Evolutionary conservation across 352 stramenopile genomes (phyloP), one percentile per base, ranked within the genome.

Genomic region (Thalassiosira livingstoniorum): DNA sequence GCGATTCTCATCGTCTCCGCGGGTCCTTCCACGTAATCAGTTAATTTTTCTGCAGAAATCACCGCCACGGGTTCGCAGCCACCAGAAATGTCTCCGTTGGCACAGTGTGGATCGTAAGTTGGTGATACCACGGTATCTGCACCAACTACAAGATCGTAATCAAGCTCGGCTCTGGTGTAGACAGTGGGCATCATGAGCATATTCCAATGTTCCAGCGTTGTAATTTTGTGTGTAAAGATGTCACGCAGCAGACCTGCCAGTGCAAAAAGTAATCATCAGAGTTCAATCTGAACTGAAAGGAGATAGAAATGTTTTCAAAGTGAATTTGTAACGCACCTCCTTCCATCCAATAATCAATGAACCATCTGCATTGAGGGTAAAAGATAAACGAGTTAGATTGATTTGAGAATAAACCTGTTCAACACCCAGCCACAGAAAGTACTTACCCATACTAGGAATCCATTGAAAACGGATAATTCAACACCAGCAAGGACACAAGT

Each of bases 271-370:
- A n/a, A n/a, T n/a, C n/a, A 32, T 25, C 5, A 3, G 61, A 39
- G 43, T 58, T n/a, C 23, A 43, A 15, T 39, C 2, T 42, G 10
- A 18, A 29, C 29, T 37, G 5, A 63, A 47, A 7, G 23, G 18
- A 67, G 37, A 43, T 34, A 2, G 13, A 29, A 42, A 21, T 31
- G n/a, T 29, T 15, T n/a, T 2, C 29, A 27, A 71, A 27, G 23
- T 35, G 54, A 64, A 62, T 3, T 39, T 32, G 25, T 35, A 10
- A 69, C 62, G 2, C 51, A 75, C 78, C 69, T 63, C 47, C 63
- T 62, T 82, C 75, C 66, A 87, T 82, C 81, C 81, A 87, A 60
- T 85, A 87, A 43, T 87, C 81, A 61, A 82, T 85, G 32, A 78
- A 82, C 71, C 71, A 82, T 29, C 66, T 72, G 29, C 42, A 10